Evolutionary conservation across 306 rosid species (phyloP).

Genomic region (Pterocarpus santalinus): DNA sequence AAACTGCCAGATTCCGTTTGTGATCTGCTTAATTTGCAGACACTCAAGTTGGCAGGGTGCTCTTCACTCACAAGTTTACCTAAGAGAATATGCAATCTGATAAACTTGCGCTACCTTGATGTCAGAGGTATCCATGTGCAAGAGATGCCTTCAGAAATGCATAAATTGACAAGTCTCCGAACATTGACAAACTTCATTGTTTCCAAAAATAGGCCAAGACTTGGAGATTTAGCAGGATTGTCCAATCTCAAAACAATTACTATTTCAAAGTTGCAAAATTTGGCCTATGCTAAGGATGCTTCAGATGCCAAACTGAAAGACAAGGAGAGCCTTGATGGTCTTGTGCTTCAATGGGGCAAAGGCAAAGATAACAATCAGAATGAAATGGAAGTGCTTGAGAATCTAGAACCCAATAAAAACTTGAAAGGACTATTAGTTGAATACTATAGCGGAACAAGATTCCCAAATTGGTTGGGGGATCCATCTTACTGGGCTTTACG

Average conservation of each 20-base stretch:
- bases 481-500: slow-evolving; percentile 13
- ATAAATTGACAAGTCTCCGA: slow-evolving; percentile 27
- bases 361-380: background rate
- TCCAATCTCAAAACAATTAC: slow-evolving; percentile 31
- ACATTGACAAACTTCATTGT: slow-evolving; percentile 36
- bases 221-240: slow-evolving; percentile 23
- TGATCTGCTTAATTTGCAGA: slow-evolving; percentile 47
- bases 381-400: slow-evolving; percentile 33
- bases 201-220: slow-evolving; percentile 19
- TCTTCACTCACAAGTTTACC: slow-evolving; percentile 21
- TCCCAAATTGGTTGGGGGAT: slow-evolving; percentile 37
- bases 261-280: slow-evolving; percentile 40
- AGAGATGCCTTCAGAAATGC: slow-evolving; percentile 43
- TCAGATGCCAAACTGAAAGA: slow-evolving; percentile 10
- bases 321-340: slow-evolving; percentile 25
- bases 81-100: slow-evolving; percentile 3
- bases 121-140: slow-evolving; percentile 24
- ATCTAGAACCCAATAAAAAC: slow-evolving; percentile 35
- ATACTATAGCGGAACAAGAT: slow-evolving; percentile 32
- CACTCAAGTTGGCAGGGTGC: slow-evolving; percentile 41
- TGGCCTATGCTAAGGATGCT: slow-evolving; percentile 12
- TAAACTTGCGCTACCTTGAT: slow-evolving; percentile 39
- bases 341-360: slow-evolving; percentile 37
- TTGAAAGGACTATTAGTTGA: slow-evolving; percentile 28
- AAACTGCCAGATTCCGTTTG: slow-evolving; percentile 40